A percentile compares a stretch with the other conserved stretches of the same genome.
Evolutionary conservation across 2,329 filamentous ascomycete genomes (phyloP).

Genomic region (Hymenoscyphus scutula): DNA sequence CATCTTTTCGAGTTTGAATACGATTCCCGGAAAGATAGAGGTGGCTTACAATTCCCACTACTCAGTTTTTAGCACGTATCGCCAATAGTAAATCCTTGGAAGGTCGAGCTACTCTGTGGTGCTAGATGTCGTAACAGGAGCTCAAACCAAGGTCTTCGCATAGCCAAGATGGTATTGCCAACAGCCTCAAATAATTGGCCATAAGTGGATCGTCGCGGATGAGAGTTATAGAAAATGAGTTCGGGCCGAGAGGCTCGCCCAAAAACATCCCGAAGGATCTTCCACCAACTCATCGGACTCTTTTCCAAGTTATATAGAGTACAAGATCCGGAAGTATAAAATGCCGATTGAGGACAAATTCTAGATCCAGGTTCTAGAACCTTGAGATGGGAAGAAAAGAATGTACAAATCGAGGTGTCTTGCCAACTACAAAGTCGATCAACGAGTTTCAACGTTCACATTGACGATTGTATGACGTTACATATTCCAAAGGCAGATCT

Average conservation of each 20-base stretch:
- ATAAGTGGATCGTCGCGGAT: background rate
- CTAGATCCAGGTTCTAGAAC: background rate
- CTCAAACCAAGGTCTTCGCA: background rate
- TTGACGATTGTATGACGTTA: background rate
- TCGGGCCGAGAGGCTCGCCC: background rate
- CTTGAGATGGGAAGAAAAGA: background rate
- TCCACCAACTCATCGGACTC: background rate
- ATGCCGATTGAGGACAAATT: background rate
- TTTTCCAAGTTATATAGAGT: background rate
- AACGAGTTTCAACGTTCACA: background rate
- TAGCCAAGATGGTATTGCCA: background rate
- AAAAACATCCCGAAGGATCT: background rate
- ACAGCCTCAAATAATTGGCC: background rate
- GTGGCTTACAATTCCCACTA: no score
- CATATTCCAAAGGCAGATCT: background rate
- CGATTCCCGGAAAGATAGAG: no score
- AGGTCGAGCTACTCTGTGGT: no score
- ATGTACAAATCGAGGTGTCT: background rate
- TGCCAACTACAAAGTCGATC: constrained; percentile 1
- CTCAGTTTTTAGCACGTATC: no score
- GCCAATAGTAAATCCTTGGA: no score
- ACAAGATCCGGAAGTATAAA: background rate
- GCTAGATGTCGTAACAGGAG: no score
- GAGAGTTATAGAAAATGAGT: background rate
- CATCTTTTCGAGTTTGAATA: no score